Evolutionary conservation across 108 stramenopile genomes (phyloP), one percentile per base, ranked within the genome.

Genomic region (Asterionellopsis glacialis): DNA sequence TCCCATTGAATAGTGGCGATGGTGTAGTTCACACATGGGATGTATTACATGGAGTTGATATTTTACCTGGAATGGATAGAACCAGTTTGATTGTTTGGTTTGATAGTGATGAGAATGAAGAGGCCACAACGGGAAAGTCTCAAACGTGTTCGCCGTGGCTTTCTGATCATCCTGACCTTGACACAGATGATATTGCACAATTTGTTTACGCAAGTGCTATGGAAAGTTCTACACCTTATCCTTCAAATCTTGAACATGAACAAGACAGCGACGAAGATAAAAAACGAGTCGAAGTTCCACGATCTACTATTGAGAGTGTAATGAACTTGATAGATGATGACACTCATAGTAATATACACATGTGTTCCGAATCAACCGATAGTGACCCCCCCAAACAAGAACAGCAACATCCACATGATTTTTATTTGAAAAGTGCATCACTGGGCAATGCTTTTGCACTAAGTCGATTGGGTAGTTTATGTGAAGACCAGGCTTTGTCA

Each of bases 21-120:
- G 81, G 68, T 13, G 87, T 88, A 11, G 61, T 84, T 5, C 87
- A 88, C 45, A 77, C 87, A 5, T 88, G 71, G 65, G 83, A 88
- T 59, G 68, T 88, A 21, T 51, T 88, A 45, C 87, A 88, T 68
- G 87, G 87, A 11, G 87, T 88, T 11, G 83, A 88, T 51, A 74
- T 87, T 9, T 67, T 80, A 45, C 78, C 78, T 19, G 62, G 64
- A 5, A 39, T 79, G 62, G 69, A 78, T 42, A 66, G 87, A 39
- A 88, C 87, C 4, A 83, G 81, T 39, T 59, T 88, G 23, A 85
- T 88, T 61, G 79, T 88, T 43, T 88, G 87, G 87, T 88, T 88
- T 50, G 28, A 26, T 14, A 61, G 57, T 28, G 52, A 59, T 25
- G 63, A 57, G 14, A 40, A n/a, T 16, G 26, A 45, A 1, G 71